Percentiles rank a stretch among this genome's conserved stretches.
phyloP scores from a whole-genome alignment of 352 stramenopile genomes.

The Thalassiosira delicatula region DNA sequence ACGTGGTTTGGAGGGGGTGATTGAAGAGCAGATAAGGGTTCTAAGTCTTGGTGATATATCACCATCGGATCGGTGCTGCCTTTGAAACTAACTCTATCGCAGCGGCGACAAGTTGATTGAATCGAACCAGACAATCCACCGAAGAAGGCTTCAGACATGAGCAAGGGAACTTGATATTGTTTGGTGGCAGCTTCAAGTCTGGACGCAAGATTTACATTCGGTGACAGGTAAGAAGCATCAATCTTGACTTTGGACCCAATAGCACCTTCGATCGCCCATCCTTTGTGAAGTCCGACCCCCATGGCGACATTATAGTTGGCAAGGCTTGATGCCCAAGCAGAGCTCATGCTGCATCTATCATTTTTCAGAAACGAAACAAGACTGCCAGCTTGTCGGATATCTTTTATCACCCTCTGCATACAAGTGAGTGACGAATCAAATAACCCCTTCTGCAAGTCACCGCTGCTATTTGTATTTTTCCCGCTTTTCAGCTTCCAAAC shows the following conservation, averaged over 20 bases:
- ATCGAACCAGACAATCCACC: slow-evolving; percentile 90
- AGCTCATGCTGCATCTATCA: slow-evolving; percentile 84
- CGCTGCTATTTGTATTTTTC: slow-evolving; percentile 66
- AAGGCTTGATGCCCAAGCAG: slow-evolving; percentile 93
- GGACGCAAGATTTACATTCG: slow-evolving; percentile 97
- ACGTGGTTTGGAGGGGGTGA: slow-evolving; percentile 31
- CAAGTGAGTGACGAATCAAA: slow-evolving; percentile 73
- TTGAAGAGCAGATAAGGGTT: slow-evolving; percentile 37
- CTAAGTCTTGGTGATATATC: slow-evolving; percentile 61
- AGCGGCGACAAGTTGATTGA: slow-evolving; percentile 89
- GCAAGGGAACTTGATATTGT: slow-evolving; percentile 94
- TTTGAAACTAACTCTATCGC: slow-evolving; percentile 96
- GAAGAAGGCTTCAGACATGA: slow-evolving; percentile 94
- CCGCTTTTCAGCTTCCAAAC: slow-evolving; percentile 85
- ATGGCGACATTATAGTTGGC: slow-evolving; percentile 94
- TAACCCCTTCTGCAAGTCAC: slow-evolving; percentile 69
- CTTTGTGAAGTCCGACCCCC: slow-evolving; percentile 95
- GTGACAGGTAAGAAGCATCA: slow-evolving; percentile 96
- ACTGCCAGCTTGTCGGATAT: too few species aligned
- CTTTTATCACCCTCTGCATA: slow-evolving; percentile 78
- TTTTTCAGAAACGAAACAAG: too few species aligned
- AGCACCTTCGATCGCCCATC: slow-evolving; percentile 91
- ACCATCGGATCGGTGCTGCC: slow-evolving; percentile 85
- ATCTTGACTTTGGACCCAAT: slow-evolving; percentile 98
- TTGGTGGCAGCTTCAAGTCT: slow-evolving; percentile 94